phyloP scores from a whole-genome alignment of 2,329 filamentous ascomycete genomes.

The Blastomyces emzantsi region DNA sequence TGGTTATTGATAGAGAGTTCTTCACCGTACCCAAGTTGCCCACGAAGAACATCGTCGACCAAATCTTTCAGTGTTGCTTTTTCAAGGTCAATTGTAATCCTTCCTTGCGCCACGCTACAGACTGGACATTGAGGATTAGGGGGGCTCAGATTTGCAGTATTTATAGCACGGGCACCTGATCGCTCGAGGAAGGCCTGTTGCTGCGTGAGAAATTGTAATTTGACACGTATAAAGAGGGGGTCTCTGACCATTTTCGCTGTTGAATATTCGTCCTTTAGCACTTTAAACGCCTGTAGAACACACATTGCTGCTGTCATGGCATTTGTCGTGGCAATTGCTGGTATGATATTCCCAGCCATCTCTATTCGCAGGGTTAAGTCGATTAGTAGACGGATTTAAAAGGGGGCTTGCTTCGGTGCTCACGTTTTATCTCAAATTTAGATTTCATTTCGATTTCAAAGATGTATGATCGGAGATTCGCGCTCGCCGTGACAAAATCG shows the following conservation, averaged over 20 bases:
- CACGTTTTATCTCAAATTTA: constrained; percentile 86
- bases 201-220: constrained; percentile 7
- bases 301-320: constrained; percentile 91
- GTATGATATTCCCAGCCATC: constrained; percentile 99
- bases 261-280: constrained; percentile 62
- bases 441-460: constrained; percentile 84
- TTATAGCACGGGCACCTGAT: constrained; percentile 50
- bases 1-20: constrained; percentile 73
- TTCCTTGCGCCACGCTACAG: constrained; percentile 65
- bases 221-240: not conserved
- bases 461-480: constrained; percentile 79
- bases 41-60: constrained; percentile 62
- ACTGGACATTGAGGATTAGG: constrained; percentile 79
- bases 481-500: constrained; percentile 84
- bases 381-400: not conserved
- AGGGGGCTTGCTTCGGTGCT: constrained; percentile 17
- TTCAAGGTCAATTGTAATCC: constrained; percentile 57
- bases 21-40: constrained; percentile 65
- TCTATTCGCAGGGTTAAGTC: constrained; percentile 41
- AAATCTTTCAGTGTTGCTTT: constrained; percentile 69
- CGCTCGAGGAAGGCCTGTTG: constrained; percentile 65
- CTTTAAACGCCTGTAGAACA: constrained; percentile 86
- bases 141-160: constrained; percentile 45
- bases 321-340: constrained; percentile 95
- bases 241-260: constrained; percentile 61